phyloP scores from a whole-genome alignment of 192 early-diverging fungal genomes.

The Rhizophagus clarus region DNA sequence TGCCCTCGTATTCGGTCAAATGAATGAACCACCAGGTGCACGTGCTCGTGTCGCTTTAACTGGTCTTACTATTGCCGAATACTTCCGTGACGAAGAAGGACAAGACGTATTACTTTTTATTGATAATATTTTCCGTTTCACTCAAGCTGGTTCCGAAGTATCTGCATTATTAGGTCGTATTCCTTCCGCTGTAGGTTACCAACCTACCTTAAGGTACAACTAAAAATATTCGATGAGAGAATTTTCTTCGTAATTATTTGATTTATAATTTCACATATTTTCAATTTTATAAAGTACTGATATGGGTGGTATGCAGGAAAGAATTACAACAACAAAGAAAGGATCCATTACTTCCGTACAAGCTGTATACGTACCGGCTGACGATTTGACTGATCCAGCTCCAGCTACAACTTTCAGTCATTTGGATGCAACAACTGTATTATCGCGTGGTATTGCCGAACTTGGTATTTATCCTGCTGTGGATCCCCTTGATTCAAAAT shows the following conservation, averaged over 20 bases:
- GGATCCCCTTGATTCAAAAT: constrained; percentile 98
- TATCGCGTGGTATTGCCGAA: constrained; percentile 98
- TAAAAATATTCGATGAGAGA: neutral
- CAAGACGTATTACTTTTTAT: constrained; percentile 99
- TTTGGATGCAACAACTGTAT: constrained; percentile 99
- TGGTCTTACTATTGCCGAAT: constrained; percentile 97
- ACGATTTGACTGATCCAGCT: constrained; percentile 99
- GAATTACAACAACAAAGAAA: constrained; percentile 99
- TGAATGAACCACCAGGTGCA: constrained; percentile 99
- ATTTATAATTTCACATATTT: neutral
- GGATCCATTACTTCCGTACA: constrained; percentile 99
- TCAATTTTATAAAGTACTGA: constrained; percentile 77
- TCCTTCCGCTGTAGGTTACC: constrained; percentile 99
- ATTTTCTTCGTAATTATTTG: too few species aligned
- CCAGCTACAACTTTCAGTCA: constrained; percentile 99
- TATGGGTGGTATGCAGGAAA: constrained; percentile 99
- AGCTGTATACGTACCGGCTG: constrained; percentile 98
- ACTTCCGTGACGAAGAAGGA: constrained; percentile 99
- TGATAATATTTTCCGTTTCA: constrained; percentile 99
- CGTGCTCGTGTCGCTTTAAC: constrained; percentile 98
- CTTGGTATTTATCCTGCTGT: constrained; percentile 99
- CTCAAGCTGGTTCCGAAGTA: constrained; percentile 99
- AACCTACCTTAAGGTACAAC: constrained; percentile 70
- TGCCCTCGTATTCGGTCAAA: constrained; percentile 97
- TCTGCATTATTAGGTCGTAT: constrained; percentile 99